A percentile compares a stretch with the other conserved stretches of the same genome.
Evolutionary conservation across 139 green algal species (phyloP).

Genomic region (Pseudopediastrum boryanum): DNA sequence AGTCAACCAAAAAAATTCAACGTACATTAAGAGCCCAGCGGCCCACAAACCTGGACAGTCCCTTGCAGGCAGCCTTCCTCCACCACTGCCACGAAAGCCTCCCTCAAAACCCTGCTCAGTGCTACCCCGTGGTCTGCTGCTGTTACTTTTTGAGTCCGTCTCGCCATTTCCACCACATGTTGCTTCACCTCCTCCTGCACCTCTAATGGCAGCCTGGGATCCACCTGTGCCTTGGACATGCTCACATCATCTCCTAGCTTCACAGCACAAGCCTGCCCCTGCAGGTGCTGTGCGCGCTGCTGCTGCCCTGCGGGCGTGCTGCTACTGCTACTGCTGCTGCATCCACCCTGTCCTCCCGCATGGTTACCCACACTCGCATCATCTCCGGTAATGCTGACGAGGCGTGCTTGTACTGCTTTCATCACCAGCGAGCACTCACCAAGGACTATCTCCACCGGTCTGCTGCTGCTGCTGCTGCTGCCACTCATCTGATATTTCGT

Average conservation of each 20-base stretch:
- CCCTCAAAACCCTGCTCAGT: conserved; percentile 14
- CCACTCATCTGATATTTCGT: not conserved
- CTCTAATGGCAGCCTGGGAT: conserved; percentile 37
- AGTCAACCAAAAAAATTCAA: too few species aligned
- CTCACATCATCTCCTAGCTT: conserved; percentile 58
- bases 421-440: conserved; percentile 31
- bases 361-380: not conserved
- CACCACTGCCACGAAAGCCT: conserved; percentile 17
- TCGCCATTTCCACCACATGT: conserved; percentile 37
- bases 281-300: too few species aligned
- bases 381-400: not conserved
- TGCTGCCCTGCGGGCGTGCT: too few species aligned
- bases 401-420: conserved; percentile 18
- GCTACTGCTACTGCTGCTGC: too few species aligned
- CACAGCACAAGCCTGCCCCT: conserved; percentile 35
- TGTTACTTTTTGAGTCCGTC: too few species aligned
- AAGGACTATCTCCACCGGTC: not conserved
- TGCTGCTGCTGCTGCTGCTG: not conserved
- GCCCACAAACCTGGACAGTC: too few species aligned
- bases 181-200: conserved; percentile 17
- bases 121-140: not conserved
- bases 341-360: not conserved
- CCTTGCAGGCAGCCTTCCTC: too few species aligned
- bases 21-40: too few species aligned
- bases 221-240: conserved; percentile 35